Percentiles rank a stretch among this genome's conserved stretches.
Evolutionary conservation across 148 eudicot genomes (phyloP).

Genomic region (Nepenthes mirabilis): DNA sequence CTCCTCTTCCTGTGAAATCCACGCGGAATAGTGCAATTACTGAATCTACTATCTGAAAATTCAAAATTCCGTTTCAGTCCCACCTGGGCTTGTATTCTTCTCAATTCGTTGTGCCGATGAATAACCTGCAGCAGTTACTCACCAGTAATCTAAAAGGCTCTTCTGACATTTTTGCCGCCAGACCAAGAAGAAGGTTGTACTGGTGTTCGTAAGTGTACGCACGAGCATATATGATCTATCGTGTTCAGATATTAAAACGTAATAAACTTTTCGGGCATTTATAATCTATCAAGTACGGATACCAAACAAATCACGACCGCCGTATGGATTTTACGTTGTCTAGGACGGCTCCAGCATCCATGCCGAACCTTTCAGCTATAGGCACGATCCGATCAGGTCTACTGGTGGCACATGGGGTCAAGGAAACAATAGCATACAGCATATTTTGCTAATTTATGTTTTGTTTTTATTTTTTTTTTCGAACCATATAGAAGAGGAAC

Average conservation of each 20-base stretch:
- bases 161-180: constrained; percentile 97
- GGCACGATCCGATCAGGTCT: constrained; percentile 96
- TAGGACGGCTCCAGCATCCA: constrained; percentile 95
- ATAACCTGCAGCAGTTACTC: constrained; percentile 11
- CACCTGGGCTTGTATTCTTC: background rate
- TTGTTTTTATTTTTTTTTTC: too few species aligned
- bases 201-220: constrained; percentile 99
- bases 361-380: constrained; percentile 95
- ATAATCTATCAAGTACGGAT: background rate
- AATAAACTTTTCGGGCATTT: background rate
- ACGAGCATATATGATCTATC: constrained; percentile 93
- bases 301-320: background rate
- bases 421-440: constrained; percentile 10
- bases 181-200: constrained; percentile 85
- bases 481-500: constrained; percentile 2
- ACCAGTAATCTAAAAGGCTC: constrained; percentile 93
- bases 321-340: constrained; percentile 51
- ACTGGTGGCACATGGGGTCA: constrained; percentile 30
- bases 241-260: background rate
- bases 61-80: constrained; percentile 7
- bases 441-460: too few species aligned
- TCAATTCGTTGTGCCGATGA: background rate
- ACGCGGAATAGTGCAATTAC: constrained; percentile 89
- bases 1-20: constrained; percentile 95
- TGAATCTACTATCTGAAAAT: constrained; percentile 72